Percentiles rank a stretch among this genome's conserved stretches.
These are phyloP conservation scores for Kokia cookei DNA, from an alignment of 441 rosid species.

Conservation along the genomic window DNA sequence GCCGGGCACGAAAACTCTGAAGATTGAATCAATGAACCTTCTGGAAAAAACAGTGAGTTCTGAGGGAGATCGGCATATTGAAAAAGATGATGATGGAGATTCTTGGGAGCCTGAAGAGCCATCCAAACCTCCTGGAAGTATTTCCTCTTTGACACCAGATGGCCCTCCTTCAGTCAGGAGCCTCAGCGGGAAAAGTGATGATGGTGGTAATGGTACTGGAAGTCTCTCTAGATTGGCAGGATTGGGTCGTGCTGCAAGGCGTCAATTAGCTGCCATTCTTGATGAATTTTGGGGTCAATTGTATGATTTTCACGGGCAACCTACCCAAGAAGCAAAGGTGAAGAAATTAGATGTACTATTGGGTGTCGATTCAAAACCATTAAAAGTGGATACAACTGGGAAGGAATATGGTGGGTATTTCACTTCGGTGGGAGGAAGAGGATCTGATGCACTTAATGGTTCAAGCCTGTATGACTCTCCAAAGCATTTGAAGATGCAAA, in stretches of 20 bases:
- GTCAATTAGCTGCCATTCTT: constrained; percentile 66
- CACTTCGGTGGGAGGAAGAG: constrained; percentile 47
- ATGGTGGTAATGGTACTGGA: constrained; percentile 76
- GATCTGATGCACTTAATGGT: constrained; percentile 39
- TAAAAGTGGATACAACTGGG: constrained; percentile 45
- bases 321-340: constrained; percentile 60
- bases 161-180: constrained; percentile 87
- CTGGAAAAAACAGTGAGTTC: constrained; percentile 50
- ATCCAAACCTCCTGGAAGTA: constrained; percentile 44
- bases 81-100: constrained; percentile 58
- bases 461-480: constrained; percentile 50
- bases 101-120: constrained; percentile 65
- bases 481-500: constrained; percentile 52
- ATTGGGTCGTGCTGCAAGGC: constrained; percentile 95
- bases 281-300: constrained; percentile 97
- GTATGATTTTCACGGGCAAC: constrained; percentile 73
- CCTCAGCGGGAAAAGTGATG: constrained; percentile 75
- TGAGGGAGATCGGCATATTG: constrained; percentile 33
- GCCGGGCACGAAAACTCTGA: constrained; percentile 28
- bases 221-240: constrained; percentile 95
- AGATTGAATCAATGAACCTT: constrained; percentile 32
- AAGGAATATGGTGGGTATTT: constrained; percentile 46
- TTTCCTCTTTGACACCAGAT: constrained; percentile 40
- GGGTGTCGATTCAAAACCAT: constrained; percentile 43
- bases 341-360: constrained; percentile 58